Percentiles rank a stretch among this genome's conserved stretches.
phyloP scores from a whole-genome alignment of 2,329 filamentous ascomycete species.

The Neopestalotiopsis sp. region DNA sequence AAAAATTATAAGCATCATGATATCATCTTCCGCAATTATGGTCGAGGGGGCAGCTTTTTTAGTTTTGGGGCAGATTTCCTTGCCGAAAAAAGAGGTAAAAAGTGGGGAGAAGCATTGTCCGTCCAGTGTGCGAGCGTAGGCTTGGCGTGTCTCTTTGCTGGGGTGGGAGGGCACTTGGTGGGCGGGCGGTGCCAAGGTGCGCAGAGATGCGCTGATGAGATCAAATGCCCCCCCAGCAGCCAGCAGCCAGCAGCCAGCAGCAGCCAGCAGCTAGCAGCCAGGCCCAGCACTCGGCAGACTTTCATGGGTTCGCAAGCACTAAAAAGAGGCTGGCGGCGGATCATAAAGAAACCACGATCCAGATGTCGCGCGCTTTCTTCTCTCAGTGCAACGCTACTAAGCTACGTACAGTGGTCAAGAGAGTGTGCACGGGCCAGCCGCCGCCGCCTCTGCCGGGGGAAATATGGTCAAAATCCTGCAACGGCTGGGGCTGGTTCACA shows the following conservation, averaged over 20 bases:
- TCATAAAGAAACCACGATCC: neutral
- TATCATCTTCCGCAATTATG: constrained; percentile 1
- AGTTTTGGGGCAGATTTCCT: neutral
- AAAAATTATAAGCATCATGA: constrained; percentile 2
- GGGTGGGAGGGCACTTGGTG: too few species aligned
- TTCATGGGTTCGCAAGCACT: neutral
- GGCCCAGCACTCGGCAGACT: too few species aligned
- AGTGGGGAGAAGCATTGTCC: neutral
- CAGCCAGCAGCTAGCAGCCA: too few species aligned
- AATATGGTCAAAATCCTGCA: constrained; percentile 1
- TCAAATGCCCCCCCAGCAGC: too few species aligned
- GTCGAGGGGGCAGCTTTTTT: neutral
- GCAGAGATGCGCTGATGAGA: too few species aligned
- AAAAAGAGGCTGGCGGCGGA: neutral
- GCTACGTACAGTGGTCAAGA: too few species aligned
- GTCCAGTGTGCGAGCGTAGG: neutral
- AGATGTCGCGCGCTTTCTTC: neutral
- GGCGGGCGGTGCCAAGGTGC: too few species aligned
- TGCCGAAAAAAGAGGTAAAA: neutral
- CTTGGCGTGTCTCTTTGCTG: too few species aligned
- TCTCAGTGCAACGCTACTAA: neutral
- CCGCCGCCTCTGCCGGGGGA: neutral
- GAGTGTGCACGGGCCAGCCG: neutral
- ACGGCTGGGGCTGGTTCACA: neutral
- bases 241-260: too few species aligned